Evolutionary conservation across 2,329 filamentous ascomycete genomes (phyloP).

Genomic region (Cryphonectria japonica): DNA sequence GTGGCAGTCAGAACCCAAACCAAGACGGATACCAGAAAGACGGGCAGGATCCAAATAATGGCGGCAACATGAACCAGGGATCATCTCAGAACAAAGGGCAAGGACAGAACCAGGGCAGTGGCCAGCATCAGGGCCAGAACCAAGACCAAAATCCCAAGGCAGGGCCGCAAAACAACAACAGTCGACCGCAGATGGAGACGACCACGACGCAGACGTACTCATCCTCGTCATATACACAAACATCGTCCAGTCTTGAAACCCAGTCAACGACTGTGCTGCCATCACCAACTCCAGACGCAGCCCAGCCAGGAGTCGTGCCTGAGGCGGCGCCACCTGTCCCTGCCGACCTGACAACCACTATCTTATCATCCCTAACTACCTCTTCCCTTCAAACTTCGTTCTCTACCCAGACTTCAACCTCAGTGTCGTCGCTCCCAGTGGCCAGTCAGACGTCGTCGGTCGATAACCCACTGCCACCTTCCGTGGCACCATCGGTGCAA

Average conservation of each 20-base stretch:
- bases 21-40: slow-evolving; percentile 13
- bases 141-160: not conserved
- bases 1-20: slow-evolving; percentile 8
- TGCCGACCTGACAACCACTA: not conserved
- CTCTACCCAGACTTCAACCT: not conserved
- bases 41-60: slow-evolving; percentile 7
- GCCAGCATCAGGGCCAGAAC: not conserved
- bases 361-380: not conserved
- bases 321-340: not conserved
- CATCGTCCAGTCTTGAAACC: not conserved
- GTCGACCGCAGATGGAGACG: not conserved
- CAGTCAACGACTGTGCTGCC: not conserved
- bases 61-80: not conserved
- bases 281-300: not conserved
- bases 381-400: not conserved
- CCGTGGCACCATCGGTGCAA: not conserved
- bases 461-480: slow-evolving; percentile 1
- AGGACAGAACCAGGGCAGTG: slow-evolving; percentile 16
- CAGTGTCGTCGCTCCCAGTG: not conserved
- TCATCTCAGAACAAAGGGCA: not conserved
- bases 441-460: not conserved
- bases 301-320: not conserved
- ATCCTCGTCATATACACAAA: not conserved
- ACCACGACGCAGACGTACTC: not conserved
- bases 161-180: not conserved